phyloP scores from a whole-genome alignment of 306 rosid genomes.

The Castanea crenata region DNA sequence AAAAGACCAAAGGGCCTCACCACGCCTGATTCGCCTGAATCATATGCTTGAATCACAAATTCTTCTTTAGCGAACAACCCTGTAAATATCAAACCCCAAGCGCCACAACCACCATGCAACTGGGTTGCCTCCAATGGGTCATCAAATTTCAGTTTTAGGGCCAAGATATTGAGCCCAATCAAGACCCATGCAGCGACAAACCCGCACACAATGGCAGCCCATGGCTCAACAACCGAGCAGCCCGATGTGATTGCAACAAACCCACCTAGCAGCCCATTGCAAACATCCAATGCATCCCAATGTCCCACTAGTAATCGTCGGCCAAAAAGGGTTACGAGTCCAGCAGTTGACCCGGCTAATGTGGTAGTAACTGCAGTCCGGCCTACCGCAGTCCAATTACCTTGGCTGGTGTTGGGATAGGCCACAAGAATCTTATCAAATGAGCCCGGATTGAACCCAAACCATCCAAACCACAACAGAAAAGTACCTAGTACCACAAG shows the following conservation, averaged over 20 bases:
- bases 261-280: conserved; percentile 78
- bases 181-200: conserved; percentile 61
- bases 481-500: conserved; percentile 75
- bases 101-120: conserved; percentile 75
- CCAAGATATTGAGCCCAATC: conserved; percentile 60
- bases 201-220: conserved; percentile 71
- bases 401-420: conserved; percentile 32
- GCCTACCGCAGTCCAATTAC: conserved; percentile 60
- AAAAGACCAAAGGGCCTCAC: conserved; percentile 55
- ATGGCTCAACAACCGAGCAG: conserved; percentile 73
- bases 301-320: conserved; percentile 58
- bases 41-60: conserved; percentile 49
- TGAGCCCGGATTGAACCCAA: conserved; percentile 67
- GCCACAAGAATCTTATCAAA: conserved; percentile 51
- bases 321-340: conserved; percentile 52
- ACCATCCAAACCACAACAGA: conserved; percentile 81
- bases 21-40: conserved; percentile 31
- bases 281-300: conserved; percentile 67
- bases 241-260: conserved; percentile 79
- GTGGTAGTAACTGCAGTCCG: conserved; percentile 56
- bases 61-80: conserved; percentile 72
- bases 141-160: conserved; percentile 54
- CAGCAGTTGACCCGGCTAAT: conserved; percentile 51
- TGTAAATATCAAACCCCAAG: conserved; percentile 74
- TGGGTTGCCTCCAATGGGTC: conserved; percentile 78